Conservation (phyloP, 352 stramenopile genomes). For the Globisporangium paddicum region DNA sequence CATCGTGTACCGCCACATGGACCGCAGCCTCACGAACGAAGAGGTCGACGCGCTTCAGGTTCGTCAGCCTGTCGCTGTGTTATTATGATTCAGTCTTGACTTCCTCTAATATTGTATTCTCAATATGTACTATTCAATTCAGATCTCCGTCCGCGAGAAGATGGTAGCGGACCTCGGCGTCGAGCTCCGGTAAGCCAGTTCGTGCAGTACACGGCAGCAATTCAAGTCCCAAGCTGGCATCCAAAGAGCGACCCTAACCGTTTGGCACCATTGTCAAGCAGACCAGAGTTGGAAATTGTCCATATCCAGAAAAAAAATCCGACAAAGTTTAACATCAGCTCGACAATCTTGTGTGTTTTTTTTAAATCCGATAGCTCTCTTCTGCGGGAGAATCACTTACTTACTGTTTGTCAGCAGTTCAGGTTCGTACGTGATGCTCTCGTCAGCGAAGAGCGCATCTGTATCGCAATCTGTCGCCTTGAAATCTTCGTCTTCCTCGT, state of each 20-base stretch:
- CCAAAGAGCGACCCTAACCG: no score
- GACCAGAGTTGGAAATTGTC: neutral
- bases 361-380: neutral
- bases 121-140: neutral
- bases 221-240: neutral
- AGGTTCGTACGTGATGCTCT: constrained; percentile 6
- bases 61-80: neutral
- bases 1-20: constrained; percentile 98
- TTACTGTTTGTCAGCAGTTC: neutral
- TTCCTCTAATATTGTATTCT: neutral
- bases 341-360: neutral
- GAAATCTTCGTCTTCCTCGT: constrained; percentile 23
- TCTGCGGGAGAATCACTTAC: no score
- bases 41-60: constrained; percentile 97
- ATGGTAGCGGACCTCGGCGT: constrained; percentile 79
- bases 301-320: neutral
- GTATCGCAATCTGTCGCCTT: constrained; percentile 10
- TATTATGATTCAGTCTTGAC: neutral
- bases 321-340: neutral
- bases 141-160: constrained; percentile 71
- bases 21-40: constrained; percentile 98
- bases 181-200: constrained; percentile 80
- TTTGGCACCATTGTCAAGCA: neutral
- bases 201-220: neutral
- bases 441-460: neutral